Conservation (phyloP, 1,139 yeast species). For the Blastobotrys petasosporus region DNA sequence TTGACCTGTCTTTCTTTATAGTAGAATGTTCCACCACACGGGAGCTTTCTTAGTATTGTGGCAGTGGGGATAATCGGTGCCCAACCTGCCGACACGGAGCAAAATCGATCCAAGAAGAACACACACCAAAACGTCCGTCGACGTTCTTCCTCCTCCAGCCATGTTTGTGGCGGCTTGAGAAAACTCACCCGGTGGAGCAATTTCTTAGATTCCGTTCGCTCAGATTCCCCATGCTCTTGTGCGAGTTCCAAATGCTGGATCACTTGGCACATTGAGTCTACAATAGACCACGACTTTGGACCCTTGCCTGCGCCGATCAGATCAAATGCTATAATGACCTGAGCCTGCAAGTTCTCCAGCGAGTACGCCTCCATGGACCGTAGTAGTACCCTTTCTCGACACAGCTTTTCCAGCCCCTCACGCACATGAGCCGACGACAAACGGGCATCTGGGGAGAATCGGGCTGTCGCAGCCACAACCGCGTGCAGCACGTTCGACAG, state of each 20-base stretch:
- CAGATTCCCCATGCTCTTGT: conserved; percentile 17
- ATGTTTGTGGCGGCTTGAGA: conserved; percentile 14
- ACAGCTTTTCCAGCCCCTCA: conserved; percentile 12
- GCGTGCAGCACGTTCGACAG: conserved; percentile 17
- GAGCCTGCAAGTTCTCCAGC: conserved; percentile 24
- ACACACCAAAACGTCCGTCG: conserved; percentile 25
- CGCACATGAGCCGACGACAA: conserved; percentile 7
- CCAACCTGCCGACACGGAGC: conserved; percentile 26
- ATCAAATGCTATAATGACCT: conserved; percentile 24
- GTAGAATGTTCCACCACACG: conserved; percentile 19
- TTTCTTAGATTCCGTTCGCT: conserved; percentile 1
- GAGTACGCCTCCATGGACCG: conserved; percentile 21
- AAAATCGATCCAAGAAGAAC: conserved; percentile 23
- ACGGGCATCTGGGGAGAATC: conserved; percentile 11
- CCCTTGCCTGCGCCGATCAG: conserved; percentile 25
- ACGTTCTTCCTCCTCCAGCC: conserved; percentile 22
- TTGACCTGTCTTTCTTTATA: conserved; percentile 12
- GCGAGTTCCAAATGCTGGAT: conserved; percentile 21
- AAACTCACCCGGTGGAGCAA: conserved; percentile 17
- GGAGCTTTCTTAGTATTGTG: conserved; percentile 19
- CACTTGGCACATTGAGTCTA: conserved; percentile 19
- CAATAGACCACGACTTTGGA: conserved; percentile 22
- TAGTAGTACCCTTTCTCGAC: conserved; percentile 19
- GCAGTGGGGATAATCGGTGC: conserved; percentile 18
- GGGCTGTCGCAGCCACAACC: conserved; percentile 19